phyloP scores from a whole-genome alignment of 2,329 filamentous ascomycete genomes.

The Venturia pyrina region DNA sequence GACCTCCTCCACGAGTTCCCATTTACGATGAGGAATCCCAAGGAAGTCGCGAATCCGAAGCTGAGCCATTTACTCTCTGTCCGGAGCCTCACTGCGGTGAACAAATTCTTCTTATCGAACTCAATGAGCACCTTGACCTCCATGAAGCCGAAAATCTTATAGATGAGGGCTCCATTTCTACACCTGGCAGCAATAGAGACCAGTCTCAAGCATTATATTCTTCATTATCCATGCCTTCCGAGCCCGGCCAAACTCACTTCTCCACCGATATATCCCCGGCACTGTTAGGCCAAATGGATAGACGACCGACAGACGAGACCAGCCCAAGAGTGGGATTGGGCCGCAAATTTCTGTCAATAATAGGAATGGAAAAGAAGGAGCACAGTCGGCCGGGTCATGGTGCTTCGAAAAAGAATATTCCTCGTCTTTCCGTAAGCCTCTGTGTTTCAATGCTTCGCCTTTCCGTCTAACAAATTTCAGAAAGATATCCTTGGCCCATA shows the following conservation, averaged over 20 bases:
- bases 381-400: not conserved
- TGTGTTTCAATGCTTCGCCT: not conserved
- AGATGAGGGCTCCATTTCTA: conserved; percentile 10
- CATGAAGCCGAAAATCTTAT: conserved; percentile 30
- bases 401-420: not conserved
- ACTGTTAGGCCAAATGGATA: not conserved
- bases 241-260: conserved; percentile 1
- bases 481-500: conserved; percentile 37
- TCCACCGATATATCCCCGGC: conserved; percentile 4
- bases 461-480: conserved; percentile 19
- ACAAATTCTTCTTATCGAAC: conserved; percentile 29
- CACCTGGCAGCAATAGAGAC: not conserved
- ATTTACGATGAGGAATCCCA: conserved; percentile 5
- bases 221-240: not conserved
- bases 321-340: not conserved
- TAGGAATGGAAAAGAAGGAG: conserved; percentile 6
- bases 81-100: conserved; percentile 34
- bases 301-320: not conserved
- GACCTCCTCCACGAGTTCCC: conserved; percentile 5
- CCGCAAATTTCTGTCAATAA: conserved; percentile 8
- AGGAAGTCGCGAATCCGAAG: conserved; percentile 15
- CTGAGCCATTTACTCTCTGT: conserved; percentile 26
- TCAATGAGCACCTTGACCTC: conserved; percentile 37
- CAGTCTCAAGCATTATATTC: not conserved
- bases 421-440: not conserved